Conservation (phyloP, 441 rosid genomes). For the Dalechampia spathulata region DNA sequence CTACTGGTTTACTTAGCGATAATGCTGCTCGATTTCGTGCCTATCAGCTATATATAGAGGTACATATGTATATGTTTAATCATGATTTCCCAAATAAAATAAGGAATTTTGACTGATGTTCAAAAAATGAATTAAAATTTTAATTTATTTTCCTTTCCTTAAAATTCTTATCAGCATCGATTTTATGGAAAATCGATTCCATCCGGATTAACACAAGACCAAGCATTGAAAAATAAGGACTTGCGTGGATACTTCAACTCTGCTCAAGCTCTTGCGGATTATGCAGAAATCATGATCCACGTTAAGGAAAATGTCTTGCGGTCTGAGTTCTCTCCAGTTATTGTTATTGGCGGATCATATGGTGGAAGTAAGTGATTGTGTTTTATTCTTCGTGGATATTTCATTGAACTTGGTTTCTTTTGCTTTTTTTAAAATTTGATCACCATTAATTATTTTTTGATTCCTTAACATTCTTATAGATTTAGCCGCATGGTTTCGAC, state of each 20-base stretch:
- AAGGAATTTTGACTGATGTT: too few species aligned
- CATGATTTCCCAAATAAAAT: too few species aligned
- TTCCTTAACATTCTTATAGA: conserved; percentile 22
- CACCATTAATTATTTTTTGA: background rate
- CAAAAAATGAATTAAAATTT: too few species aligned
- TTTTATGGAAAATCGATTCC: conserved; percentile 65
- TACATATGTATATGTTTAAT: conserved; percentile 8
- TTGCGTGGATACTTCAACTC: conserved; percentile 57
- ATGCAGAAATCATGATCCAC: conserved; percentile 49
- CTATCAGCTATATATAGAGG: conserved; percentile 62
- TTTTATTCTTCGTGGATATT: background rate
- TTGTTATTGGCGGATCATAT: conserved; percentile 70
- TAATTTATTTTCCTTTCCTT: too few species aligned
- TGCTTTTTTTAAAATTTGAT: too few species aligned
- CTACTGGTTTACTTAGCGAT: conserved; percentile 39
- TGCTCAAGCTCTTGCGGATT: conserved; percentile 67
- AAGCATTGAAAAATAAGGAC: conserved; percentile 38
- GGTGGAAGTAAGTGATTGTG: conserved; percentile 58
- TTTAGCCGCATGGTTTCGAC: conserved; percentile 58
- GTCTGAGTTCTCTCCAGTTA: conserved; percentile 46
- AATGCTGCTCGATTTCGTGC: conserved; percentile 41
- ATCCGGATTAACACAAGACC: conserved; percentile 38
- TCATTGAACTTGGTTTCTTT: too few species aligned
- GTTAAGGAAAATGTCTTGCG: conserved; percentile 34
- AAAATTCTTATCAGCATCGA: too few species aligned